Base-by-base conservation (phyloP, 495 filamentous ascomycete genomes). In the Lasiosphaeris hirsuta region DNA sequence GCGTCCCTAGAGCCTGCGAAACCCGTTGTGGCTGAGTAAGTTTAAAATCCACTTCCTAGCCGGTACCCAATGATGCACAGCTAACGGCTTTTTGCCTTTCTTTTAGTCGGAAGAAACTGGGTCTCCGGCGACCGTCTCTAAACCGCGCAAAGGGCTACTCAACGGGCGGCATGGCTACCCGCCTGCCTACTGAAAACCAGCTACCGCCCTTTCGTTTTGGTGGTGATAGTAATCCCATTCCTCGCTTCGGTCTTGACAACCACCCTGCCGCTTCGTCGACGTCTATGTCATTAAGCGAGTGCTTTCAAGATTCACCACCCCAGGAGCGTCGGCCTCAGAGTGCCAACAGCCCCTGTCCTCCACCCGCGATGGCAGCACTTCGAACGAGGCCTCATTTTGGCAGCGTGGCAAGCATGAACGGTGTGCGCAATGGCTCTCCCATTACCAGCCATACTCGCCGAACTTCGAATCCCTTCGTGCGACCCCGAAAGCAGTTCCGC, bases 401-500 rank as follows among this genome's bases (percentile, higher is more conserved):
- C 18, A 72, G 72, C 55, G 57, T 77, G 15, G 67, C 63, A 46
- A 67, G 69, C 45, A 69, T 78, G 55, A 77, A 72, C 37, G 67
- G 73, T 35, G 76, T 76, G 35, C 78, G 84, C 40, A 88, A 78
- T 66, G 90, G 85, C 41, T 93, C 91, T 10, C 92, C 92, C 10
- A 78, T 86, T 39, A 76, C 78, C 44, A 81, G 76, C 51, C 86
- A 90, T 54, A 73, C 87, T 42, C 84, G 90, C 54, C 89, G 90
- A 50, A 79, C 79, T 9, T 85, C 86, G 9, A 89, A 87, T 62
- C 86, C 84, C 15, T 81, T 84, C 52, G 79, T 82, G 69, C 86
- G 93, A 48, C 89, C 90, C 11, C 84, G 91, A 59, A 96, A 95
- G 68, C 89, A 90, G 58, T 92, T 90, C 60, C 84, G 94, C 33